Percentiles rank a stretch among this genome's conserved stretches.
phyloP scores from a whole-genome alignment of 345 rosid species.

The Sisymbrium altissimum region DNA sequence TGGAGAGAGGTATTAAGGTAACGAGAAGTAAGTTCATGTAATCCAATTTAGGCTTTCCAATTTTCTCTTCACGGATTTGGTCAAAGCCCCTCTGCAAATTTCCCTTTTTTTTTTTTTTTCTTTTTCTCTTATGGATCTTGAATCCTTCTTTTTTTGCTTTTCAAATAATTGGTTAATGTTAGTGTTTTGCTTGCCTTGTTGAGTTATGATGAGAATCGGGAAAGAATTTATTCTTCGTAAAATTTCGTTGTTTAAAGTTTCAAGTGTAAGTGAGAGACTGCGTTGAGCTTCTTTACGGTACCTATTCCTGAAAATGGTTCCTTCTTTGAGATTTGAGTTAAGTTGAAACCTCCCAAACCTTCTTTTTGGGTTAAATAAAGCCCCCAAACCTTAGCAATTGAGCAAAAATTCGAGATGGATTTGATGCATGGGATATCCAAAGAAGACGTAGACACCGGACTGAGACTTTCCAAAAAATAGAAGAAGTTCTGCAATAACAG shows the following conservation, averaged over 20 bases:
- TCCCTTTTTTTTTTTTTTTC: background rate
- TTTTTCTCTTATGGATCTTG: background rate
- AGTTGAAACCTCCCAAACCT: background rate
- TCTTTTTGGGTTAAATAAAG: background rate
- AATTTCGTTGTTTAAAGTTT: conserved; percentile 11
- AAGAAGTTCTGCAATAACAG: no score
- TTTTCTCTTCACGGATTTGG: conserved; percentile 13
- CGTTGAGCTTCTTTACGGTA: background rate
- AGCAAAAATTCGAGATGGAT: no score
- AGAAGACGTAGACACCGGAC: no score
- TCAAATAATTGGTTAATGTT: conserved; percentile 23
- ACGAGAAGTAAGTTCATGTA: conserved; percentile 10
- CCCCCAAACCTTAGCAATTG: background rate
- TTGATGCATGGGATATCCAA: no score
- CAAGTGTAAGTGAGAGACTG: background rate
- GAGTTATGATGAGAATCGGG: conserved; percentile 17
- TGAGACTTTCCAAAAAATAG: no score
- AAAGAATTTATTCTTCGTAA: conserved; percentile 5
- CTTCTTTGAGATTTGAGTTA: no score
- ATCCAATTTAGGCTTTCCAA: conserved; percentile 1
- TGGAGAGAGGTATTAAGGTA: conserved; percentile 79
- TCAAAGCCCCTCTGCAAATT: background rate
- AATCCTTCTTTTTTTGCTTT: background rate
- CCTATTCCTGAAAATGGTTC: background rate
- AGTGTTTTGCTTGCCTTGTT: conserved; percentile 13